Evolutionary conservation across 352 stramenopile genomes (phyloP).

Genomic region (Plasmopara muralis): DNA sequence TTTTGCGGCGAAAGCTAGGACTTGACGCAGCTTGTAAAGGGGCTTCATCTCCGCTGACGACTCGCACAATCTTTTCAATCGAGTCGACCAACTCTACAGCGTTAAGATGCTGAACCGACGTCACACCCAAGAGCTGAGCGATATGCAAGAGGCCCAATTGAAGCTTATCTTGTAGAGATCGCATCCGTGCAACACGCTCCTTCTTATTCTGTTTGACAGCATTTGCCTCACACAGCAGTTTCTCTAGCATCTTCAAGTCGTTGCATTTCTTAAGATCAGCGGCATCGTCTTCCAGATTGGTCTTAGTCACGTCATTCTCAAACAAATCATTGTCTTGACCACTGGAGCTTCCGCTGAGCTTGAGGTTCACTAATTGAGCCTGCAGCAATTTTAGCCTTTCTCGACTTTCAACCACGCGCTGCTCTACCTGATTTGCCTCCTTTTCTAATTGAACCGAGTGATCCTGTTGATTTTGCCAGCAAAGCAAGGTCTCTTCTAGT

Average conservation of each 20-base stretch:
- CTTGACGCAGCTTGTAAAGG: conserved; percentile 43
- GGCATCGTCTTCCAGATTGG: too few species aligned
- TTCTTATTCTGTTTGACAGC: conserved; percentile 62
- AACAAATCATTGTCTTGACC: conserved; percentile 12
- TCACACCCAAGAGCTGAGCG: conserved; percentile 63
- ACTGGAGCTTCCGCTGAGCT: conserved; percentile 48
- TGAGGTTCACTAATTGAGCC: conserved; percentile 51
- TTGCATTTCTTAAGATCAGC: too few species aligned
- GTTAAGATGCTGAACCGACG: conserved; percentile 34
- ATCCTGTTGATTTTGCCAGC: too few species aligned
- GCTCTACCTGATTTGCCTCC: conserved; percentile 53
- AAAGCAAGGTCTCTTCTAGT: too few species aligned
- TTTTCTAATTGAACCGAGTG: conserved; percentile 60
- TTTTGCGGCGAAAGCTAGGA: conserved; percentile 59
- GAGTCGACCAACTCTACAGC: conserved; percentile 58
- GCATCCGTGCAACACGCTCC: conserved; percentile 47
- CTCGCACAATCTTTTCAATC: conserved; percentile 71
- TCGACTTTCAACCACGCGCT: conserved; percentile 51
- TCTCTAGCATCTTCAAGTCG: too few species aligned
- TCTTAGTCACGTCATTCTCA: conserved; percentile 1
- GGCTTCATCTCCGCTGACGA: conserved; percentile 68
- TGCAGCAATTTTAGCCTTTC: conserved; percentile 54
- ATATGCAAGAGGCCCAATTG: conserved; percentile 72
- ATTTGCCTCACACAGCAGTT: conserved; percentile 21
- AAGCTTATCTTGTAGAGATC: conserved; percentile 61